Evolutionary conservation across 1,139 yeast genomes (phyloP), one percentile per base, ranked within the genome.

Genomic region (Diutina siamensis): DNA sequence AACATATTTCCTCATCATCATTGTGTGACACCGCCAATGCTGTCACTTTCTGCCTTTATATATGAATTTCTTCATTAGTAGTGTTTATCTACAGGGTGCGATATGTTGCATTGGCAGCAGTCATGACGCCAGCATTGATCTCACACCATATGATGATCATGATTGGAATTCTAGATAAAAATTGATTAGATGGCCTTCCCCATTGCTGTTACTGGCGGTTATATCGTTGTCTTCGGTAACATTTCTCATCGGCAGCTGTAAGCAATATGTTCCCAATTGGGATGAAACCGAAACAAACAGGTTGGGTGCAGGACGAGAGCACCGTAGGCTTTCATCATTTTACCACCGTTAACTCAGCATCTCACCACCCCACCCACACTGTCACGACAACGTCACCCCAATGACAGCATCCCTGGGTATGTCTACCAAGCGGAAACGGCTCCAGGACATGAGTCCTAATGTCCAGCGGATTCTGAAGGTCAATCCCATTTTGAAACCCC

Each of bases 361-460:
- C 42, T n/a, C 42, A 17, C 7, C 8, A 15, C 17, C 13, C n/a
- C 15, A 13, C 31, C 33, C 20, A 4, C n/a, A n/a, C n/a, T n/a
- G n/a, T n/a, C n/a, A n/a, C n/a, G n/a, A n/a, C n/a, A n/a, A n/a
- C n/a, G n/a, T 12, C 15, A 5, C 18, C 28, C 28, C 17, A n/a
- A 13, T 21, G 40, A 22, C 18, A 21, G 7, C 40, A n/a, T 13
- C 21, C 13, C 21, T 20, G 38, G 38, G 38, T 19, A n/a, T 35
- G 4, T 22, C 40, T 8, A 19, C 42, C 4, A 38, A 40, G 31
- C 46, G 40, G 21, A 44, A 35, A n/a, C 44, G 62, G 48, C 58
- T 68, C 45, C 69, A 64, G 48, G 63, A 56, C 48, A 64, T 68
- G 71, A 67, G 72, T 56, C 72, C 74, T 20, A 68, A 68, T 50